These are phyloP conservation scores for Pichia nakasei DNA, from an alignment of 805 yeast species.

Conservation along the genomic window DNA sequence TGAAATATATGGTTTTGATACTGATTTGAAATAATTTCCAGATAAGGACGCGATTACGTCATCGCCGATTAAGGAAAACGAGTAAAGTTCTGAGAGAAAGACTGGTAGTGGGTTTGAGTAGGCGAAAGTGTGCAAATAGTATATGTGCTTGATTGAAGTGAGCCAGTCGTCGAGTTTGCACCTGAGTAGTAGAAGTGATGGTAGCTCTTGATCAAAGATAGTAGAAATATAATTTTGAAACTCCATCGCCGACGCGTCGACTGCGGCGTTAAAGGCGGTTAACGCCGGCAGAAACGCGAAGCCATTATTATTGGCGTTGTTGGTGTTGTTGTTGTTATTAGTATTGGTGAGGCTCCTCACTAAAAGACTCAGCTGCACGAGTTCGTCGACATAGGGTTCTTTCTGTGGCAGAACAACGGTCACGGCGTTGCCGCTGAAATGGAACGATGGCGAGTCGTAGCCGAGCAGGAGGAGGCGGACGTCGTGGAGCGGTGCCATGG, in stretches of 20 bases:
- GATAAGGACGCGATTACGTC: constrained; percentile 36
- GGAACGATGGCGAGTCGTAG: not conserved
- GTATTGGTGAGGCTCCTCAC: constrained; percentile 1
- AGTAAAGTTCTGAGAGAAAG: constrained; percentile 44
- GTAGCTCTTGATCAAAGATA: not conserved
- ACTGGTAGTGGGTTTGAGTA: constrained; percentile 30
- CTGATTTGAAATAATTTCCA: constrained; percentile 32
- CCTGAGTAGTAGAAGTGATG: not conserved
- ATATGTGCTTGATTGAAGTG: constrained; percentile 48
- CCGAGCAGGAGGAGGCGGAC: not conserved
- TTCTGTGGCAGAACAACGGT: too few species aligned
- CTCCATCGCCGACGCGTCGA: not conserved
- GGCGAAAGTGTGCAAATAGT: constrained; percentile 28
- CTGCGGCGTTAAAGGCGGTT: not conserved
- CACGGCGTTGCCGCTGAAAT: too few species aligned
- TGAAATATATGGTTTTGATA: constrained; percentile 52
- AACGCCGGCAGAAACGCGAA: not conserved
- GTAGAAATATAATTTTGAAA: not conserved
- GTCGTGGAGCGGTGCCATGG: not conserved
- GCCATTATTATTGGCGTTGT: not conserved
- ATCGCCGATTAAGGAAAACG: constrained; percentile 59
- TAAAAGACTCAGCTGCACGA: constrained; percentile 7
- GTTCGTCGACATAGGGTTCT: constrained; percentile 1
- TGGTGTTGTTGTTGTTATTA: not conserved
- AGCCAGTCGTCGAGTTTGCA: constrained; percentile 32